Percentiles rank a stretch among this genome's conserved stretches.
These are phyloP conservation scores for Mycena pura DNA, from an alignment of 768 basidiomycete genomes.

Conservation along the genomic window DNA sequence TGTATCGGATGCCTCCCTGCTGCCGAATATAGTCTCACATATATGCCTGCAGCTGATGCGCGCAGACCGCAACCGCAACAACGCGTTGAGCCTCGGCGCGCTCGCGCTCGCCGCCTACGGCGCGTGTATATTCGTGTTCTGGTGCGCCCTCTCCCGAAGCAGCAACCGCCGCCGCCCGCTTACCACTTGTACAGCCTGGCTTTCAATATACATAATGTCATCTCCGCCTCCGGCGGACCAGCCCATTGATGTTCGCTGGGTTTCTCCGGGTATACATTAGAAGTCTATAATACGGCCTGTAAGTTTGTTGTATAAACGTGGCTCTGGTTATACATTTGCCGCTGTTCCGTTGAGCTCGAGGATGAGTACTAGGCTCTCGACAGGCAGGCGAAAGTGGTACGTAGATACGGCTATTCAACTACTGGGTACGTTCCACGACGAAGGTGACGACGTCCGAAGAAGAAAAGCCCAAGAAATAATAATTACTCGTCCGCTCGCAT, in stretches of 20 bases:
- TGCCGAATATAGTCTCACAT: slow-evolving; percentile 5
- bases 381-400: too few species aligned
- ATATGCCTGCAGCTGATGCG: slow-evolving; percentile 63
- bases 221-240: slow-evolving; percentile 37
- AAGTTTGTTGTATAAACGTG: too few species aligned
- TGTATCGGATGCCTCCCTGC: not conserved
- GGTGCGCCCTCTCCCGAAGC: slow-evolving; percentile 57
- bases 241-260: slow-evolving; percentile 23
- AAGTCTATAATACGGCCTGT: too few species aligned
- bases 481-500: slow-evolving; percentile 8
- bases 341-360: too few species aligned
- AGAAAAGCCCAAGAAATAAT: too few species aligned
- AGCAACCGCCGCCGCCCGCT: not conserved
- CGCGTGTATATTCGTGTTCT: slow-evolving; percentile 80
- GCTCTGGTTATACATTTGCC: too few species aligned
- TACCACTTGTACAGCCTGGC: slow-evolving; percentile 58
- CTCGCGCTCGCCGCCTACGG: slow-evolving; percentile 81
- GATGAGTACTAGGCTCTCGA: too few species aligned
- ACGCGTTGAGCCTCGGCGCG: slow-evolving; percentile 60
- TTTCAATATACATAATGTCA: slow-evolving; percentile 78
- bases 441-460: too few species aligned
- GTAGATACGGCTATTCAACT: too few species aligned
- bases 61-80: slow-evolving; percentile 59
- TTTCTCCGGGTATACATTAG: not conserved
- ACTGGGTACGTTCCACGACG: too few species aligned